phyloP scores from a whole-genome alignment of 495 filamentous ascomycete species.

The Oidiodendron maius region DNA sequence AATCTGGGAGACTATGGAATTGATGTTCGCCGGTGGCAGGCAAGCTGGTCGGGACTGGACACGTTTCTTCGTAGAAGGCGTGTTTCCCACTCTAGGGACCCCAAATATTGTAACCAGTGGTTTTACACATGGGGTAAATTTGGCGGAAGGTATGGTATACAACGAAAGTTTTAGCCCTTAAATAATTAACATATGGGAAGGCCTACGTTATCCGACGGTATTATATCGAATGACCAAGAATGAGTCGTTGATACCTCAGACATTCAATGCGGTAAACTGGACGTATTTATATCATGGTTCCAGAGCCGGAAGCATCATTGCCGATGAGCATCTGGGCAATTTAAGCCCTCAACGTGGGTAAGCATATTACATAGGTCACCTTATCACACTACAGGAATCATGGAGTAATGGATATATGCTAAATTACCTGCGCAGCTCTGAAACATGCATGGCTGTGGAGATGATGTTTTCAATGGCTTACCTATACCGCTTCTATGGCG shows the following conservation, averaged over 20 bases:
- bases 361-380: too few species aligned
- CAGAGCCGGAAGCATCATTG: background rate
- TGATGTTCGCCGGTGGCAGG: background rate
- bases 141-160: background rate
- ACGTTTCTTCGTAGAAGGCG: background rate
- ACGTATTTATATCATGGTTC: background rate
- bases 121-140: background rate
- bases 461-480: slow-evolving; percentile 28
- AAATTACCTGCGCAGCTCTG: slow-evolving; percentile 23
- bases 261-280: background rate
- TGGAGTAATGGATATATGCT: too few species aligned
- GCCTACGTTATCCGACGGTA: background rate
- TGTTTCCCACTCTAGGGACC: background rate
- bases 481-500: slow-evolving; percentile 34
- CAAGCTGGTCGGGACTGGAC: background rate
- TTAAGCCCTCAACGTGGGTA: background rate
- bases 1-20: background rate
- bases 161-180: background rate
- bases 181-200: background rate
- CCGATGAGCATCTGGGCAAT: background rate
- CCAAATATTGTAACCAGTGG: too few species aligned
- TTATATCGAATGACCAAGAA: slow-evolving; percentile 15
- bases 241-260: background rate
- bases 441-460: slow-evolving; percentile 27
- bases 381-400: too few species aligned